These are phyloP conservation scores for Diaporthe sp. DNA, from an alignment of 2,329 filamentous ascomycete species.

Conservation along the genomic window DNA sequence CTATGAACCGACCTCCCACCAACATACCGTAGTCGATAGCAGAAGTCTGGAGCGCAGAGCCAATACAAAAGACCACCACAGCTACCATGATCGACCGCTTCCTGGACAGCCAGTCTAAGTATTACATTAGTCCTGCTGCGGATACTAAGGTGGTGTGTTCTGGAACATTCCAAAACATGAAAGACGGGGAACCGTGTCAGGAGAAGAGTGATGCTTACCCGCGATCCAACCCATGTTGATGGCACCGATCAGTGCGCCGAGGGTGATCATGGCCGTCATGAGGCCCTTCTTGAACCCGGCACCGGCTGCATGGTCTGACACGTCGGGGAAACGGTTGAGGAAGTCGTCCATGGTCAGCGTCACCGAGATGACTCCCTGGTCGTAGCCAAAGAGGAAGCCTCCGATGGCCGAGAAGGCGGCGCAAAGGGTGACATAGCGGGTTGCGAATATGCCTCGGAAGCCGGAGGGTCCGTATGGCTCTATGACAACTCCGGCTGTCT, in stretches of 20 bases:
- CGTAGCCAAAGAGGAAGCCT: constrained; percentile 32
- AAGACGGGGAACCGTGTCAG: no score
- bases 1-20: constrained; percentile 65
- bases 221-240: no score
- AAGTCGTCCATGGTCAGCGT: constrained; percentile 51
- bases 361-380: constrained; percentile 53
- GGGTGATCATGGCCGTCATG: constrained; percentile 58
- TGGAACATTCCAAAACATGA: no score
- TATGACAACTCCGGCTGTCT: background rate
- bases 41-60: constrained; percentile 63
- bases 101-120: constrained; percentile 62
- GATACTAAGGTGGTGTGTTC: no score
- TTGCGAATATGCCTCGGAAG: constrained; percentile 20
- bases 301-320: constrained; percentile 47
- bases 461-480: constrained; percentile 13
- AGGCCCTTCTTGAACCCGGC: constrained; percentile 54
- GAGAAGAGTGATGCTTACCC: no score
- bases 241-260: constrained; percentile 61
- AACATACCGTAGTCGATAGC: constrained; percentile 58
- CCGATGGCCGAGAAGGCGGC: constrained; percentile 25
- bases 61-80: constrained; percentile 62
- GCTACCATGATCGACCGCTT: constrained; percentile 64
- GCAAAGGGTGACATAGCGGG: constrained; percentile 25
- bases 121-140: no score
- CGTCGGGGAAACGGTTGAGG: constrained; percentile 45